Conservation (phyloP, 2,329 filamentous ascomycete species). For the Fusarium sp. region DNA sequence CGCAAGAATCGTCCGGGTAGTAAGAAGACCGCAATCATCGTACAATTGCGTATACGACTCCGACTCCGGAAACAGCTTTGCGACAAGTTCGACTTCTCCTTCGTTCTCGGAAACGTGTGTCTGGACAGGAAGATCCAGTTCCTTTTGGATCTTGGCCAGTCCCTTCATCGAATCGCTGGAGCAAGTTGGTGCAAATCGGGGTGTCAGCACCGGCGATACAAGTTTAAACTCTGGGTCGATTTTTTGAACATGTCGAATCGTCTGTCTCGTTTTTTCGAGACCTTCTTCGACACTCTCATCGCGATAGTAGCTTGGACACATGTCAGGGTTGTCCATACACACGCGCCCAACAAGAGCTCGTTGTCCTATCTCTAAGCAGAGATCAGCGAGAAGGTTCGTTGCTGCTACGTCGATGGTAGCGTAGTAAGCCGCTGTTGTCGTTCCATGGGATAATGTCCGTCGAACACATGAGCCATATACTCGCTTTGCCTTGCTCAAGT, state of each 20-base stretch:
- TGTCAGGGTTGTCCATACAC: conserved; percentile 82
- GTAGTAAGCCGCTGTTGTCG: conserved; percentile 94
- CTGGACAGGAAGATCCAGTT: conserved; percentile 76
- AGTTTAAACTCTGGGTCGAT: conserved; percentile 74
- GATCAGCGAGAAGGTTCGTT: conserved; percentile 89
- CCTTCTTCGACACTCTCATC: conserved; percentile 72
- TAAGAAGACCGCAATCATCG: conserved; percentile 75
- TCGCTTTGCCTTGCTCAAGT: conserved; percentile 67
- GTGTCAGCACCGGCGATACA: conserved; percentile 83
- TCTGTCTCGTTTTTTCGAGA: conserved; percentile 63
- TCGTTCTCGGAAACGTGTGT: conserved; percentile 91
- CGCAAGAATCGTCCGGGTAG: conserved; percentile 79
- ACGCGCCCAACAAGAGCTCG: conserved; percentile 90
- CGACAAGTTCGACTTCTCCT: conserved; percentile 76
- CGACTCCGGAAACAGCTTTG: conserved; percentile 71
- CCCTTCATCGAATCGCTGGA: conserved; percentile 65
- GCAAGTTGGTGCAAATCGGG: conserved; percentile 72
- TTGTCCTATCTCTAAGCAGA: conserved; percentile 84
- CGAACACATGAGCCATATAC: conserved; percentile 83
- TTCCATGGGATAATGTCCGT: conserved; percentile 87
- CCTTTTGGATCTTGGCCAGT: conserved; percentile 71
- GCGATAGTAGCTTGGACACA: conserved; percentile 80
- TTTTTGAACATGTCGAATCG: conserved; percentile 70
- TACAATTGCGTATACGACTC: conserved; percentile 81
- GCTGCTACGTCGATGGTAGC: conserved; percentile 86